These are phyloP conservation scores for Botrytis byssoidea DNA, from an alignment of 2,329 filamentous ascomycete species.

Conservation along the genomic window DNA sequence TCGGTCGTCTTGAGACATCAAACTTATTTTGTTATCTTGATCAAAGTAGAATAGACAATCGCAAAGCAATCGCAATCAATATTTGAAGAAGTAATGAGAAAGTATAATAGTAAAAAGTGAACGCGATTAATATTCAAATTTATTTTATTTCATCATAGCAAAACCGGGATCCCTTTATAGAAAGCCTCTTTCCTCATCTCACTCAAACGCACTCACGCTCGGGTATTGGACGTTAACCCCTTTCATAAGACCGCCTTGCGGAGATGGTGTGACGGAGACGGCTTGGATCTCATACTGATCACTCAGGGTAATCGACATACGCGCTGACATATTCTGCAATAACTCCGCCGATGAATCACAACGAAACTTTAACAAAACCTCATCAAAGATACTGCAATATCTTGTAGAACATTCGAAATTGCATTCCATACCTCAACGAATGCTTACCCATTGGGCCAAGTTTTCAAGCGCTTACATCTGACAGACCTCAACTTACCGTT, in stretches of 20 bases:
- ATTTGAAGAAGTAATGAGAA: not conserved
- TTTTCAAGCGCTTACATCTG: not conserved
- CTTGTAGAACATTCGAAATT: not conserved
- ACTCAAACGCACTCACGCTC: not conserved
- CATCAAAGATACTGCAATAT: not conserved
- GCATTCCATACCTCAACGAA: not conserved
- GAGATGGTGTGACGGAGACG: not conserved
- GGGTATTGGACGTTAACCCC: not conserved
- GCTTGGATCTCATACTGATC: not conserved
- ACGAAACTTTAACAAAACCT: too few species aligned
- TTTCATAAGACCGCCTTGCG: not conserved
- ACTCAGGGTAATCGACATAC: not conserved
- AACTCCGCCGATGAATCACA: not conserved
- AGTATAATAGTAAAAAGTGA: not conserved
- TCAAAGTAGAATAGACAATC: not conserved
- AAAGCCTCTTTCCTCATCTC: not conserved
- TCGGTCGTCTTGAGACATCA: not conserved
- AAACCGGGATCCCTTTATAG: not conserved
- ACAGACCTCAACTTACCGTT: not conserved
- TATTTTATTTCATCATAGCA: not conserved
- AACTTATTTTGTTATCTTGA: not conserved
- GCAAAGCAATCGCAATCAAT: not conserved
- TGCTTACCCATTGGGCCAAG: not conserved
- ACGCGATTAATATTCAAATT: not conserved
- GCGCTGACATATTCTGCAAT: not conserved